phyloP scores from a whole-genome alignment of 73 alveolate species.

The Paramecium biaurelia region DNA sequence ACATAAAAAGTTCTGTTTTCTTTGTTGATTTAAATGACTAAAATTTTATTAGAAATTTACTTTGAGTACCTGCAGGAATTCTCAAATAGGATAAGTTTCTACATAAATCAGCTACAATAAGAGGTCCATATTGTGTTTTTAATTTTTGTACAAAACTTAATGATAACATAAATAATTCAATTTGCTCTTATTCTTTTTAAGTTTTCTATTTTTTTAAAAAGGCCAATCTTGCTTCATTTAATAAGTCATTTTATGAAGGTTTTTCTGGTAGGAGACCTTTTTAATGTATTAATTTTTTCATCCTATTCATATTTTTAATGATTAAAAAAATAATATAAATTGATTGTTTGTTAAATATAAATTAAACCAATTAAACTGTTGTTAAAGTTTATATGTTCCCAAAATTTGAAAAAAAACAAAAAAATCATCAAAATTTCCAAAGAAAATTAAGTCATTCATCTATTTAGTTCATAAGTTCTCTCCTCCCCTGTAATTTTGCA shows the following conservation, averaged over 20 bases:
- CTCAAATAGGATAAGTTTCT: neutral
- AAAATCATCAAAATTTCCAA: neutral
- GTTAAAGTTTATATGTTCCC: neutral
- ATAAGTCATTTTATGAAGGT: neutral
- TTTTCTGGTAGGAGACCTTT: neutral
- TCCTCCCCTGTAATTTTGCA: conserved; percentile 31
- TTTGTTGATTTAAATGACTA: conserved; percentile 14
- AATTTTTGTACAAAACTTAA: conserved; percentile 7
- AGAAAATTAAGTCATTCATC: neutral
- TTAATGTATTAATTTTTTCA: neutral
- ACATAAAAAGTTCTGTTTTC: conserved; percentile 49
- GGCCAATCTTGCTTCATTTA: neutral
- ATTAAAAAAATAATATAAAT: neutral
- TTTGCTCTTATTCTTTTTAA: neutral
- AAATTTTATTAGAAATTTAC: neutral
- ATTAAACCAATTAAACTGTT: neutral
- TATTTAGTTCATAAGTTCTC: neutral
- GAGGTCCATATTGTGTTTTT: conserved; percentile 19
- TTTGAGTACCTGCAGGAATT: neutral
- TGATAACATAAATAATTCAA: neutral
- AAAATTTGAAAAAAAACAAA: neutral
- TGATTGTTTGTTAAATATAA: neutral
- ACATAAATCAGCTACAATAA: conserved; percentile 13
- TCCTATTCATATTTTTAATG: neutral
- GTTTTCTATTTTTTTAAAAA: neutral